A percentile compares a stretch with the other conserved stretches of the same genome.
phyloP scores from a whole-genome alignment of 2,329 filamentous ascomycete species.

The Coleophoma crateriformis region DNA sequence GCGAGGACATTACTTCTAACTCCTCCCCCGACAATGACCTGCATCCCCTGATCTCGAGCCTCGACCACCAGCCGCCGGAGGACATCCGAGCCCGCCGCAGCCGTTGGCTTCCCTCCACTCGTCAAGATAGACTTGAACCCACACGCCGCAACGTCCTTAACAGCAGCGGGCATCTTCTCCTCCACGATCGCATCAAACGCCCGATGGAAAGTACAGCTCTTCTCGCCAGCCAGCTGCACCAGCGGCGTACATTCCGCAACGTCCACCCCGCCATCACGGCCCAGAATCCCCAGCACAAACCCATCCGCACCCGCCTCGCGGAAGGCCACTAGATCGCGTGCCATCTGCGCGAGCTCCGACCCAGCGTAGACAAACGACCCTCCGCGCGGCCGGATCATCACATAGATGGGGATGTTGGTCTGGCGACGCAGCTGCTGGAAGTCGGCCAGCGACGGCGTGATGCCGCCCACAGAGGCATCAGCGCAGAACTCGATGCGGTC shows the following conservation, averaged over 20 bases:
- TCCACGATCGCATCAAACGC: slow-evolving; percentile 39
- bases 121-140: slow-evolving; percentile 43
- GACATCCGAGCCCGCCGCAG: slow-evolving; percentile 9
- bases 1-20: slow-evolving; percentile 38
- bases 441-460: slow-evolving; percentile 28
- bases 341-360: slow-evolving; percentile 38
- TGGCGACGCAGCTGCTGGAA: slow-evolving; percentile 19
- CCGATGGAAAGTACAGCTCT: slow-evolving; percentile 48
- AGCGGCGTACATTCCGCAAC: slow-evolving; percentile 32
- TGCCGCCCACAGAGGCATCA: slow-evolving; percentile 32
- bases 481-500: slow-evolving; percentile 46
- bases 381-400: slow-evolving; percentile 47
- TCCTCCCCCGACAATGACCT: slow-evolving; percentile 44
- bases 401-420: slow-evolving; percentile 34
- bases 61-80: slow-evolving; percentile 22
- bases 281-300: slow-evolving; percentile 46
- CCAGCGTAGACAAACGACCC: slow-evolving; percentile 38
- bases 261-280: slow-evolving; percentile 29
- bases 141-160: slow-evolving; percentile 17
- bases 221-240: slow-evolving; percentile 30
- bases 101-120: slow-evolving; percentile 32
- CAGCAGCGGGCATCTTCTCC: slow-evolving; percentile 2
- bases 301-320: slow-evolving; percentile 31
- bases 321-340: slow-evolving; percentile 29
- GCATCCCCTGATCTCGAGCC: slow-evolving; percentile 26